phyloP scores from a whole-genome alignment of 2,329 filamentous ascomycete species.

The Phaeomoniella chlamydospora region DNA sequence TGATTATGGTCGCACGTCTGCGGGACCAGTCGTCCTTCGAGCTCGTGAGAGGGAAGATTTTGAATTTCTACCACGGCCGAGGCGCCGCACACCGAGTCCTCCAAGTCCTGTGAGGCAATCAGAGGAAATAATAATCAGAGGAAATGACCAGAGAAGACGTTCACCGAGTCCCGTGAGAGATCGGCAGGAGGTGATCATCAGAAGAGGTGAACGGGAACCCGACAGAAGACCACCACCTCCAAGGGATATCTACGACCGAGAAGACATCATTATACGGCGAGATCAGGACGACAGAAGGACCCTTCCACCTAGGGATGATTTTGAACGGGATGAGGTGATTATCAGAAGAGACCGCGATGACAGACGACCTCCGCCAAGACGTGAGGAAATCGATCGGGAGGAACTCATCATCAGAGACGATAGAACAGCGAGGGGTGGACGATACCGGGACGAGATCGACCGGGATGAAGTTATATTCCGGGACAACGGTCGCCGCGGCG shows the following conservation, averaged over 20 bases:
- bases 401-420: slow-evolving; percentile 23
- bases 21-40: slow-evolving; percentile 16
- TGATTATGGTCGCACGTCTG: slow-evolving; percentile 14
- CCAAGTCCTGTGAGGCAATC: slow-evolving; percentile 13
- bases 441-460: not conserved
- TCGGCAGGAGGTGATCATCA: slow-evolving; percentile 20
- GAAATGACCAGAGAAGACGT: slow-evolving; percentile 4
- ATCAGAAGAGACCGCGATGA: slow-evolving; percentile 13
- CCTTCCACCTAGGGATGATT: slow-evolving; percentile 1
- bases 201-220: slow-evolving; percentile 13
- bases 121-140: slow-evolving; percentile 17
- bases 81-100: slow-evolving; percentile 11
- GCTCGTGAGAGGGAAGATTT: slow-evolving; percentile 16
- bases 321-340: slow-evolving; percentile 2
- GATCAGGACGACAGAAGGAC: slow-evolving; percentile 6
- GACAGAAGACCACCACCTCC: slow-evolving; percentile 4
- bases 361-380: slow-evolving; percentile 3
- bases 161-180: slow-evolving; percentile 5
- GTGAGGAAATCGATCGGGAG: slow-evolving; percentile 7
- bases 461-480: not conserved
- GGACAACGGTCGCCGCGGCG: slow-evolving; percentile 4
- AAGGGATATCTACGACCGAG: slow-evolving; percentile 17
- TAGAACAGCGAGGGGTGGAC: slow-evolving; percentile 14
- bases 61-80: slow-evolving; percentile 12
- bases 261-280: slow-evolving; percentile 32